Evolutionary conservation across 2,329 filamentous ascomycete species (phyloP), one percentile per base, ranked within the genome.

Genomic region (Sclerotinia spermophila): DNA sequence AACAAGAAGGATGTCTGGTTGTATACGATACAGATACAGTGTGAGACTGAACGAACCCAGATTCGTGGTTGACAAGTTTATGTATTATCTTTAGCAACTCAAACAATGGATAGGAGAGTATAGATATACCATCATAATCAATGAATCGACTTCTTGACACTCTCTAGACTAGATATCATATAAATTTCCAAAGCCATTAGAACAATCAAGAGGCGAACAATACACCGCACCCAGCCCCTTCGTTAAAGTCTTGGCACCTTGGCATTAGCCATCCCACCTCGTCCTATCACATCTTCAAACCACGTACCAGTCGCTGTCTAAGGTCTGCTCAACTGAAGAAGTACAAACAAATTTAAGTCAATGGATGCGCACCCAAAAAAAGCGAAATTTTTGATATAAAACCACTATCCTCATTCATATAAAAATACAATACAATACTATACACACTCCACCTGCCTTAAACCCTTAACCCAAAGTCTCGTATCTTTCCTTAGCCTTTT

Each of bases 401-500:
- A 17, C n/a, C n/a, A 27, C 13, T 17, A 30, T 53, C 48, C n/a
- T 27, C 17, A 27, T 17, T 17, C 17, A 17, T 53, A n/a, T 53
- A 53, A 27, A 53, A 27, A 53, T 53, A 53, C n/a, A 53, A 53
- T 53, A 53, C 45, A 48, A 40, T 66, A 66, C 64, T 58, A 35
- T 67, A n/a, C 27, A 44, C 27, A 33, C 21, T 65, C 21, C 1
- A 38, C 3, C 64, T 6, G 7, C 1, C 24, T 17, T 6, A 45
- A 24, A 1, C 19, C 19, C 33, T 71, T 78, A 83, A 62, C 75
- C 78, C 81, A 91, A 81, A 79, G 82, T 84, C 76, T 88, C 87
- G 76, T 88, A 92, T 73, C 90, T 83, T 78, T 91, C 87, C 75
- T 89, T 85, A 2, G 90, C 90, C 79, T 86, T 87, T 68, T 91